Percentiles rank a stretch among this genome's conserved stretches.
phyloP scores from a whole-genome alignment of 768 basidiomycete genomes.

The Mycena belliarum region DNA sequence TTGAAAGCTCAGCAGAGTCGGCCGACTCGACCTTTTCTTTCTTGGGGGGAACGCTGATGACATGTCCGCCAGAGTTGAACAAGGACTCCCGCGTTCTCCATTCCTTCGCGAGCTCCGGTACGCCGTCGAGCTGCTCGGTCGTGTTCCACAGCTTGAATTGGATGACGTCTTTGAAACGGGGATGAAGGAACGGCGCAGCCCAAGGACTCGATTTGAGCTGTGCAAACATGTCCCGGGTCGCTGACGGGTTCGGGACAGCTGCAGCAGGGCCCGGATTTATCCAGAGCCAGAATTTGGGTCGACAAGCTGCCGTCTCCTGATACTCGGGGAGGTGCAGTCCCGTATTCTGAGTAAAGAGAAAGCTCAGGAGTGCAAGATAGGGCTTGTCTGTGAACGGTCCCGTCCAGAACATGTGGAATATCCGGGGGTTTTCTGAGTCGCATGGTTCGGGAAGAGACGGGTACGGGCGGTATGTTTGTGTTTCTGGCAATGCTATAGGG shows the following conservation, averaged over 20 bases:
- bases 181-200: conserved; percentile 94
- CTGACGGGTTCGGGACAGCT: conserved; percentile 81
- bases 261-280: conserved; percentile 98
- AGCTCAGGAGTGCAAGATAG: conserved; percentile 91
- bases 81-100: conserved; percentile 82
- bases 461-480: conserved; percentile 56
- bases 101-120: conserved; percentile 86
- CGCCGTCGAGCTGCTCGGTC: conserved; percentile 91
- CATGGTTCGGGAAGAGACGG: conserved; percentile 64
- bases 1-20: conserved; percentile 5
- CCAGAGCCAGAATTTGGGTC: conserved; percentile 97
- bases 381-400: conserved; percentile 99
- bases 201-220: conserved; percentile 85
- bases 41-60: conserved; percentile 62
- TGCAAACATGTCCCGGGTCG: conserved; percentile 79
- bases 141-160: conserved; percentile 99
- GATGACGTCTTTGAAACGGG: conserved; percentile 87
- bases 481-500: conserved; percentile 48
- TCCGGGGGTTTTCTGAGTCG: conserved; percentile 79
- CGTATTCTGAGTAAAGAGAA: conserved; percentile 93
- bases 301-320: conserved; percentile 58
- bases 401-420: conserved; percentile 99
- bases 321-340: conserved; percentile 68
- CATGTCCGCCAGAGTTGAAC: conserved; percentile 86
- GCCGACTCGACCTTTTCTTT: conserved; percentile 31